A percentile compares a stretch with the other conserved stretches of the same genome.
phyloP scores from a whole-genome alignment of 2,329 filamentous ascomycete genomes.

The Diaporthe sp. region DNA sequence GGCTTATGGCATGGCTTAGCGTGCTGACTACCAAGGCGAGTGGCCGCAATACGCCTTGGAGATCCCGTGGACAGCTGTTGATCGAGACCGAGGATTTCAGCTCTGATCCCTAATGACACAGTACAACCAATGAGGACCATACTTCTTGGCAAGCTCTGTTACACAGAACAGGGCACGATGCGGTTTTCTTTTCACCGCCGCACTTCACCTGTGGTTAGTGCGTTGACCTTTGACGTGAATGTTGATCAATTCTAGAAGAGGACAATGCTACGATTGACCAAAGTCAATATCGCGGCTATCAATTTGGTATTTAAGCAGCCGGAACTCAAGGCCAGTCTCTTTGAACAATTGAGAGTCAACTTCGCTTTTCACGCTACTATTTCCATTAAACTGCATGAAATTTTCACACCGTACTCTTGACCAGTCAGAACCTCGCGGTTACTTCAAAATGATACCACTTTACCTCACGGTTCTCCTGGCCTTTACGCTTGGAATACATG shows the following conservation, averaged over 20 bases:
- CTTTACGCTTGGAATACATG: not conserved
- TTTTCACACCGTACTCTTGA: not conserved
- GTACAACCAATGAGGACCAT: not conserved
- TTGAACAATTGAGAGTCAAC: not conserved
- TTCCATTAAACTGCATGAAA: not conserved
- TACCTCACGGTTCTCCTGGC: not conserved
- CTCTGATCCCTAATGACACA: not conserved
- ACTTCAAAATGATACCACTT: not conserved
- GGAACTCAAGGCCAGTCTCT: not conserved
- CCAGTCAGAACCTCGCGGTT: not conserved
- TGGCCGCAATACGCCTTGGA: slow-evolving; percentile 1
- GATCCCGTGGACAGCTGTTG: not conserved
- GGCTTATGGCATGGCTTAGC: not conserved
- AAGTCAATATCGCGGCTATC: not conserved
- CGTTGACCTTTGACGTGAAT: not conserved
- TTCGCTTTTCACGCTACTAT: not conserved
- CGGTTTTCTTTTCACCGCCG: not conserved
- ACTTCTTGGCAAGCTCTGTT: not conserved
- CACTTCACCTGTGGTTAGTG: not conserved
- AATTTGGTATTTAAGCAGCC: not conserved
- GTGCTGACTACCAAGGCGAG: not conserved
- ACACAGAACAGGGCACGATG: not conserved
- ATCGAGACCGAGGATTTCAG: not conserved
- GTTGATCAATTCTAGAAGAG: not conserved
- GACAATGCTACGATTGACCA: not conserved